These are phyloP conservation scores for Mycena pura DNA, from an alignment of 768 basidiomycete species.

Conservation along the genomic window DNA sequence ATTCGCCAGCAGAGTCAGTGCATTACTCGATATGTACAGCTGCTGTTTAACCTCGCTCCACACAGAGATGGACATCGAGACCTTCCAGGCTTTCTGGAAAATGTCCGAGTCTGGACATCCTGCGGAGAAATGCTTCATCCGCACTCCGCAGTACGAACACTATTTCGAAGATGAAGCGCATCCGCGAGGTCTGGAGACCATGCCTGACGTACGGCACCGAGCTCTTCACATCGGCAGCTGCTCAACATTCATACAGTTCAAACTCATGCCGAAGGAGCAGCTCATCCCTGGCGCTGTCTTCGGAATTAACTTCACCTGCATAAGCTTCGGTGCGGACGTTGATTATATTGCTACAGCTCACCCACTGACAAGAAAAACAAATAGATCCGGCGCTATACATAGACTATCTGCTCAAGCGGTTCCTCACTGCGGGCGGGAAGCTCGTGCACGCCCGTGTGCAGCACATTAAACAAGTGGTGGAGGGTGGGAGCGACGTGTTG, in stretches of 20 bases:
- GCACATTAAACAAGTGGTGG: slow-evolving; percentile 64
- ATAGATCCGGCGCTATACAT: slow-evolving; percentile 65
- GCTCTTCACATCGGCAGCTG: no score
- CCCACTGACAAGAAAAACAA: not conserved
- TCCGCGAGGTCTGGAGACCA: slow-evolving; percentile 38
- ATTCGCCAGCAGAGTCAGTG: slow-evolving; percentile 10
- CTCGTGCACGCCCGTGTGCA: slow-evolving; percentile 57
- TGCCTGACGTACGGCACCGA: slow-evolving; percentile 43
- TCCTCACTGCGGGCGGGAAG: slow-evolving; percentile 61
- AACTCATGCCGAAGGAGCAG: slow-evolving; percentile 4
- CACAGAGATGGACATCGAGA: slow-evolving; percentile 59
- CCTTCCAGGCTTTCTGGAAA: slow-evolving; percentile 60
- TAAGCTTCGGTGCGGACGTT: slow-evolving; percentile 10
- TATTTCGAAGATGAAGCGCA: slow-evolving; percentile 37
- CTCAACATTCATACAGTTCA: slow-evolving; percentile 4
- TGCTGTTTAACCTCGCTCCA: not conserved
- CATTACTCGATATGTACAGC: not conserved
- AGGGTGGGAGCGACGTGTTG: slow-evolving; percentile 44
- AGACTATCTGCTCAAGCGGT: slow-evolving; percentile 65
- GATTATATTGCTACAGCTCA: not conserved
- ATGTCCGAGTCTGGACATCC: slow-evolving; percentile 51
- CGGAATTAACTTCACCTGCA: slow-evolving; percentile 9
- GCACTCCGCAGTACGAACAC: slow-evolving; percentile 55
- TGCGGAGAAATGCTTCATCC: slow-evolving; percentile 53
- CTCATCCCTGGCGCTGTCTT: slow-evolving; percentile 18